Percentiles rank a stretch among this genome's conserved stretches.
These are phyloP conservation scores for Rhododendron henanense DNA, from an alignment of 148 eudicot genomes.

Conservation along the genomic window DNA sequence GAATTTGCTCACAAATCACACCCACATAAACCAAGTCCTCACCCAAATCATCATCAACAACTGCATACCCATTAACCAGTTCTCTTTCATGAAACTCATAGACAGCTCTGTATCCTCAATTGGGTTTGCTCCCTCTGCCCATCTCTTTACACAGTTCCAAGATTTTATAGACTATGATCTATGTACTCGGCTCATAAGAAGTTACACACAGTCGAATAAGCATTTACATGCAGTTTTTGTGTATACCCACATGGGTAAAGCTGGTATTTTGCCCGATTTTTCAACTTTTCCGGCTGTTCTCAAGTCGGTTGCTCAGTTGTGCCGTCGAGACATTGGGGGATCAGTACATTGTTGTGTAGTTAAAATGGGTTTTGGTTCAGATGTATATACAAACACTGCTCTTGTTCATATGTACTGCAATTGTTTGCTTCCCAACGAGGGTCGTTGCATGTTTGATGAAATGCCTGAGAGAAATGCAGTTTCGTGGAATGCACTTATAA, in stretches of 20 bases:
- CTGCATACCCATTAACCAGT: neutral
- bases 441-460: neutral
- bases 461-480: conserved; percentile 1
- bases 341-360: neutral
- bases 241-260: conserved; percentile 6
- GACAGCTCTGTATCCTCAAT: neutral
- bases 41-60: neutral
- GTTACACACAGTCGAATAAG: conserved; percentile 2
- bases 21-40: conserved; percentile 1
- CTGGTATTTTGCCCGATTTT: neutral
- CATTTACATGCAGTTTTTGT: neutral
- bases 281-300: neutral
- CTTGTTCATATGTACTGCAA: conserved; percentile 2
- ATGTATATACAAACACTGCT: neutral
- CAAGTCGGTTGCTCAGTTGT: conserved; percentile 8
- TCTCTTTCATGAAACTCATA: neutral
- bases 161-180: neutral
- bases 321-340: neutral
- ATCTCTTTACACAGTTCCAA: conserved; percentile 2
- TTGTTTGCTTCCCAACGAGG: neutral
- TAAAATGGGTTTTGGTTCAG: conserved; percentile 3
- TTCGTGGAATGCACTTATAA: conserved; percentile 8
- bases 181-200: neutral
- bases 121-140: conserved; percentile 8
- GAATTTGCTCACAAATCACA: neutral